phyloP scores from a whole-genome alignment of 371 early-diverging fungal species.

The Mortierella sp. region DNA sequence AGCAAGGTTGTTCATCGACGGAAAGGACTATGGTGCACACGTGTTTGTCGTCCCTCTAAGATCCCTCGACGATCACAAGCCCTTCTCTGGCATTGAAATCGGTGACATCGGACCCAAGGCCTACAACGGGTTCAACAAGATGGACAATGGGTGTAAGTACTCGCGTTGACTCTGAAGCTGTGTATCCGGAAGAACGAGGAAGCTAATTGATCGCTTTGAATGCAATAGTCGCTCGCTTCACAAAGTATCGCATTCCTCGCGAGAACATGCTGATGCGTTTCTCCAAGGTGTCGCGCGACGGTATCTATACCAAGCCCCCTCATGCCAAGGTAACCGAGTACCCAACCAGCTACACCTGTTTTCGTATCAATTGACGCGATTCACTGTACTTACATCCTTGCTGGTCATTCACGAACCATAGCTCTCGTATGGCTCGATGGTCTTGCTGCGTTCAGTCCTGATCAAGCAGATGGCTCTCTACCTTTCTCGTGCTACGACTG shows the following conservation, averaged over 20 bases:
- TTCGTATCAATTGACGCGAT: no score
- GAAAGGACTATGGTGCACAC: constrained; percentile 82
- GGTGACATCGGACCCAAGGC: constrained; percentile 93
- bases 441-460: constrained; percentile 75
- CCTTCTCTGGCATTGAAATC: constrained; percentile 85
- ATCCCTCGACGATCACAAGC: constrained; percentile 73
- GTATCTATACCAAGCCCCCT: constrained; percentile 75
- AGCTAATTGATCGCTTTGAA: not conserved
- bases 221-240: constrained; percentile 37
- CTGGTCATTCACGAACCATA: constrained; percentile 57
- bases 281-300: constrained; percentile 75
- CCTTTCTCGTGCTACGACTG: constrained; percentile 66
- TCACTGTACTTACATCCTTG: constrained; percentile 60
- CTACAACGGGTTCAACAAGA: constrained; percentile 71
- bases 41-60: constrained; percentile 89
- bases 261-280: constrained; percentile 83
- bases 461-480: constrained; percentile 63
- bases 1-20: constrained; percentile 81
- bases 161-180: no score
- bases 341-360: no score
- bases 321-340: constrained; percentile 65
- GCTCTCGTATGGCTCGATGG: constrained; percentile 83
- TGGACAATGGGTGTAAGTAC: constrained; percentile 84
- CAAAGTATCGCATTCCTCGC: constrained; percentile 76
- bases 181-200: no score